phyloP scores from a whole-genome alignment of 2,329 filamentous ascomycete species.

The Monosporascus sp. region DNA sequence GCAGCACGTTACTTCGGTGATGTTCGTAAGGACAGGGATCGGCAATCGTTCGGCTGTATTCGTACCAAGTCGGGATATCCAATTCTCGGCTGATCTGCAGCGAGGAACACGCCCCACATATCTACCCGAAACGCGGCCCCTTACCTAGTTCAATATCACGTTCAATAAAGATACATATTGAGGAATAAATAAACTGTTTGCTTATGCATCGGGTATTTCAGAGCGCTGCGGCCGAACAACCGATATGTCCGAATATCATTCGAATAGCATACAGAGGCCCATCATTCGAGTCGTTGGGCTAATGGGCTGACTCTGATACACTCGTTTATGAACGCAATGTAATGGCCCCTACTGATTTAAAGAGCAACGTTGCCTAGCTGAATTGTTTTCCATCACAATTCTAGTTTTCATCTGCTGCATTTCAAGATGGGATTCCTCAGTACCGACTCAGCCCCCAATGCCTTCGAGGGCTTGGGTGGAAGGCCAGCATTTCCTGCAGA shows the following conservation, averaged over 20 bases:
- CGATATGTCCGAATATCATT: constrained; percentile 5
- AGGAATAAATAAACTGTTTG: neutral
- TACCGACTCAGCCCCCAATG: constrained; percentile 3
- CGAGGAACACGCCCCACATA: neutral
- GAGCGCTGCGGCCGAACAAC: constrained; percentile 2
- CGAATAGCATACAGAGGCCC: constrained; percentile 1
- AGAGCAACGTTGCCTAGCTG: neutral
- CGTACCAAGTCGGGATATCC: neutral
- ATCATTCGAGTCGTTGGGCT: neutral
- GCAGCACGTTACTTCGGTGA: neutral
- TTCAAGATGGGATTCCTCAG: constrained; percentile 2
- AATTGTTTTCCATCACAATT: neutral
- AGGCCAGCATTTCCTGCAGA: constrained; percentile 5
- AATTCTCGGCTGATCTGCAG: neutral
- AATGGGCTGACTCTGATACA: neutral
- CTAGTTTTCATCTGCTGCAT: neutral
- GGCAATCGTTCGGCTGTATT: neutral
- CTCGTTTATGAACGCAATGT: neutral
- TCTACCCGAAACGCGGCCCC: neutral
- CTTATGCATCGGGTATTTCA: neutral
- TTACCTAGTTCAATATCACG: neutral
- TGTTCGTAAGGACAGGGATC: neutral
- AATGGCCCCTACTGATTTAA: neutral
- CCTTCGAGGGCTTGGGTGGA: constrained; percentile 1
- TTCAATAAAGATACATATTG: neutral